Conservation (phyloP, 768 basidiomycete species). For the Termitomyces titanicus region DNA sequence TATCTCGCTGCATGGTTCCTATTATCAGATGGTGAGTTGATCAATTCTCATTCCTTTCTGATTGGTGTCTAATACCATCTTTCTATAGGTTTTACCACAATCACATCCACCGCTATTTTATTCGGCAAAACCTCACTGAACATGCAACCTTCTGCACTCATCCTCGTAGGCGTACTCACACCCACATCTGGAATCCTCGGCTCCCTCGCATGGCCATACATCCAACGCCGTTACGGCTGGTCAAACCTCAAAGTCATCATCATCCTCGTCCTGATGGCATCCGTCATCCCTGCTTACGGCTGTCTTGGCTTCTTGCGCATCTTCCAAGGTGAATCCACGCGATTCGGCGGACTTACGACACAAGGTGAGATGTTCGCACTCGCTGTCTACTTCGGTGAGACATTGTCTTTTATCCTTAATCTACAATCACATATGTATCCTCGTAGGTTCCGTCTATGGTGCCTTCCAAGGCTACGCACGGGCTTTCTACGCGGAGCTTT, state of each 20-base stretch:
- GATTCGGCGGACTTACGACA: constrained; percentile 74
- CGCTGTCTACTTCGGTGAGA: constrained; percentile 77
- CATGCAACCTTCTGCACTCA: constrained; percentile 75
- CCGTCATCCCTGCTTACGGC: constrained; percentile 73
- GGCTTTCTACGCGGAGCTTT: constrained; percentile 81
- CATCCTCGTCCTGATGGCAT: constrained; percentile 62
- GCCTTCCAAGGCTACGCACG: constrained; percentile 90
- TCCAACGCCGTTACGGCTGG: constrained; percentile 66
- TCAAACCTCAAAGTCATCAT: constrained; percentile 67
- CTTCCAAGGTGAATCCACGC: constrained; percentile 36
- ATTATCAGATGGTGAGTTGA: constrained; percentile 74
- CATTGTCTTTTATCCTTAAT: not conserved
- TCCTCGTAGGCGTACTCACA: constrained; percentile 77
- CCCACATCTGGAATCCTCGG: constrained; percentile 79
- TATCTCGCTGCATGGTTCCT: constrained; percentile 95
- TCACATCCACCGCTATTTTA: constrained; percentile 87
- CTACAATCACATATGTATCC: not conserved
- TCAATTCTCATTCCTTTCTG: not conserved
- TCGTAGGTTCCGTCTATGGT: constrained; percentile 68
- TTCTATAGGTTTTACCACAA: constrained; percentile 79
- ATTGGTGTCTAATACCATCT: not conserved
- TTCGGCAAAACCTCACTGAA: constrained; percentile 87
- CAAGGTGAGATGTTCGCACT: constrained; percentile 83
- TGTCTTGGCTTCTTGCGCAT: constrained; percentile 71
- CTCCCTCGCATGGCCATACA: constrained; percentile 72